Conservation (phyloP, 495 filamentous ascomycete genomes). For the Evansstolkia leycettana region DNA sequence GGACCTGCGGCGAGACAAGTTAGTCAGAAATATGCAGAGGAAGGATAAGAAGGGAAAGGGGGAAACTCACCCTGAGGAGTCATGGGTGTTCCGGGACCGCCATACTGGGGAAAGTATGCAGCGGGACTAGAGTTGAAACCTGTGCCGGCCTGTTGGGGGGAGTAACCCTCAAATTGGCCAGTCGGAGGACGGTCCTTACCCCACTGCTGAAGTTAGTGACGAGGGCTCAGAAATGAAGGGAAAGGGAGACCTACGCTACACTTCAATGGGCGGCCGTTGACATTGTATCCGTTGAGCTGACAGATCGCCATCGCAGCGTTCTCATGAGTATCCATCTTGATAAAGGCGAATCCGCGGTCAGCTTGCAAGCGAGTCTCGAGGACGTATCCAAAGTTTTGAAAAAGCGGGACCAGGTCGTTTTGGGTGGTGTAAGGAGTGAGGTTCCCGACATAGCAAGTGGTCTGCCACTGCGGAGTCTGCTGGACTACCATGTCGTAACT, state of each 20-base stretch:
- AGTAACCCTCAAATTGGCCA: conserved; percentile 70
- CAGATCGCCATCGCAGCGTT: conserved; percentile 98
- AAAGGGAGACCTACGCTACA: conserved; percentile 72
- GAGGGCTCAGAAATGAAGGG: neutral
- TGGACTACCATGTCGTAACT: conserved; percentile 96
- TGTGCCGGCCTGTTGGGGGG: conserved; percentile 49
- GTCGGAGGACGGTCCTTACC: conserved; percentile 95
- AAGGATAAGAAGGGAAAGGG: conserved; percentile 7
- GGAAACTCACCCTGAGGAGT: conserved; percentile 48
- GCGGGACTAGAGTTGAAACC: conserved; percentile 53
- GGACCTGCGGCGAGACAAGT: conserved; percentile 31
- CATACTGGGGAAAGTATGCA: conserved; percentile 90
- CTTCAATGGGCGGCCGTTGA: conserved; percentile 94
- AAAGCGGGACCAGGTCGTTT: conserved; percentile 87
- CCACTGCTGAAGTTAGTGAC: conserved; percentile 53
- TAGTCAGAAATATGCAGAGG: conserved; percentile 13
- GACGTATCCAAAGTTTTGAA: conserved; percentile 97
- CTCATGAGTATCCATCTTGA: conserved; percentile 99
- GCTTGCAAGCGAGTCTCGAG: conserved; percentile 96
- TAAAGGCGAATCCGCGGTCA: conserved; percentile 94
- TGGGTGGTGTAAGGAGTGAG: conserved; percentile 96
- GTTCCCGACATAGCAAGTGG: conserved; percentile 97
- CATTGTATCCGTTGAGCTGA: conserved; percentile 91
- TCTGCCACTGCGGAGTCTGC: conserved; percentile 98
- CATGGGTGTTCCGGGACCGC: conserved; percentile 57